Percentiles rank a stretch among this genome's conserved stretches.
These are phyloP conservation scores for Aspergillus melleus DNA, from an alignment of 2,329 filamentous ascomycete species.

Conservation along the genomic window DNA sequence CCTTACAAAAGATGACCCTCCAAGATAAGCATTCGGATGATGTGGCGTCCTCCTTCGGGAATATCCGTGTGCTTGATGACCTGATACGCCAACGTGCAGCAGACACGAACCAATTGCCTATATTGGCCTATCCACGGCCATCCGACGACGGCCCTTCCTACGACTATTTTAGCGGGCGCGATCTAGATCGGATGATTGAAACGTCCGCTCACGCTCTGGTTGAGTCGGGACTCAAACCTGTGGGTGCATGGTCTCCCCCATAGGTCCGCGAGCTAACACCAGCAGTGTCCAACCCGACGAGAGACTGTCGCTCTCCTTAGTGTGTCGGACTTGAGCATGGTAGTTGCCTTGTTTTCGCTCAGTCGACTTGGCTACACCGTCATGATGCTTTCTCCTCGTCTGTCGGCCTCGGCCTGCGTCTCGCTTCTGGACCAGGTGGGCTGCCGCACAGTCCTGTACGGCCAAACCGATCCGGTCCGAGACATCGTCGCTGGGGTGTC, in stretches of 20 bases:
- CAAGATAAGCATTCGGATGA: too few relatives aligned
- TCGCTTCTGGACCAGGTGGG: slow-evolving; percentile 38
- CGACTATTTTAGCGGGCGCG: slow-evolving; percentile 41
- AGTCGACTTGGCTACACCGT: slow-evolving; percentile 32
- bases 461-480: slow-evolving; percentile 34
- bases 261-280: too few relatives aligned
- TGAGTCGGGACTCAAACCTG: slow-evolving; percentile 15
- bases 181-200: slow-evolving; percentile 43
- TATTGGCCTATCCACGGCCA: slow-evolving; percentile 41
- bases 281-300: too few relatives aligned
- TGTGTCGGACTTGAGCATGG: too few relatives aligned
- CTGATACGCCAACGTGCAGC: slow-evolving; percentile 37
- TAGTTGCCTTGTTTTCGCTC: too few relatives aligned
- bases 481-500: background rate
- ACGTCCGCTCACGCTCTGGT: slow-evolving; percentile 33
- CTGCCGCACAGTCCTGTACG: slow-evolving; percentile 37
- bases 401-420: slow-evolving; percentile 42
- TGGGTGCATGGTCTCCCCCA: slow-evolving; percentile 23
- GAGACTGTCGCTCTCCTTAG: too few relatives aligned
- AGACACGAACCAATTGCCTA: slow-evolving; percentile 40
- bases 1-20: too few relatives aligned
- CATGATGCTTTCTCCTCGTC: slow-evolving; percentile 45
- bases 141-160: slow-evolving; percentile 35
- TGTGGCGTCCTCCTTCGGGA: too few relatives aligned
- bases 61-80: background rate